Percentiles rank a stretch among this genome's conserved stretches.
Evolutionary conservation across 805 yeast genomes (phyloP).

Genomic region (Candida parachauliodes): DNA sequence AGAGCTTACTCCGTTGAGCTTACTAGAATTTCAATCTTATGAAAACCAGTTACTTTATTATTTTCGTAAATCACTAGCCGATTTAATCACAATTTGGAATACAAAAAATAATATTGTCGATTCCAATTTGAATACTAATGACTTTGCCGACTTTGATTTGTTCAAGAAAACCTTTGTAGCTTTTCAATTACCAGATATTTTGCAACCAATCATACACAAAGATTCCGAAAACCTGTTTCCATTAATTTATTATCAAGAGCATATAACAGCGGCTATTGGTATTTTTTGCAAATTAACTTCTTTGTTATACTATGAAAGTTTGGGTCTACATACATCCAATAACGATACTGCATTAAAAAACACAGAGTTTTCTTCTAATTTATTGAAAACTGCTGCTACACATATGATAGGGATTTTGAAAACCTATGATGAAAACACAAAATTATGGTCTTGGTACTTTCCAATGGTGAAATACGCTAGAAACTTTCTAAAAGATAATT

Average conservation of each 20-base stretch:
- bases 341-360: conserved; percentile 16
- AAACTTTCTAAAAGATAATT: conserved; percentile 19
- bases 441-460: conserved; percentile 33
- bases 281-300: conserved; percentile 28
- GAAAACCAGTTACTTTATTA: background rate
- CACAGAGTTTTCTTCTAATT: conserved; percentile 22
- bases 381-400: conserved; percentile 24
- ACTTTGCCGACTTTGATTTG: no score
- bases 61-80: background rate
- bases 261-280: conserved; percentile 28
- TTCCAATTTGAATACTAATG: background rate
- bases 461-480: conserved; percentile 31
- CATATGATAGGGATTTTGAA: conserved; percentile 37
- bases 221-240: conserved; percentile 21
- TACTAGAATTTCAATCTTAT: background rate
- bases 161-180: background rate
- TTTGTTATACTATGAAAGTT: conserved; percentile 26
- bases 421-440: conserved; percentile 31
- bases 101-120: background rate
- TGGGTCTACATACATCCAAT: conserved; percentile 19
- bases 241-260: conserved; percentile 32
- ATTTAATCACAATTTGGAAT: background rate
- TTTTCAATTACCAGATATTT: background rate
- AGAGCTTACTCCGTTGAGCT: background rate
- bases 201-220: conserved; percentile 29